A percentile compares a stretch with the other conserved stretches of the same genome.
Conservation (phyloP, 2,329 filamentous ascomycete genomes). For the Colletotrichum eremochloae region DNA sequence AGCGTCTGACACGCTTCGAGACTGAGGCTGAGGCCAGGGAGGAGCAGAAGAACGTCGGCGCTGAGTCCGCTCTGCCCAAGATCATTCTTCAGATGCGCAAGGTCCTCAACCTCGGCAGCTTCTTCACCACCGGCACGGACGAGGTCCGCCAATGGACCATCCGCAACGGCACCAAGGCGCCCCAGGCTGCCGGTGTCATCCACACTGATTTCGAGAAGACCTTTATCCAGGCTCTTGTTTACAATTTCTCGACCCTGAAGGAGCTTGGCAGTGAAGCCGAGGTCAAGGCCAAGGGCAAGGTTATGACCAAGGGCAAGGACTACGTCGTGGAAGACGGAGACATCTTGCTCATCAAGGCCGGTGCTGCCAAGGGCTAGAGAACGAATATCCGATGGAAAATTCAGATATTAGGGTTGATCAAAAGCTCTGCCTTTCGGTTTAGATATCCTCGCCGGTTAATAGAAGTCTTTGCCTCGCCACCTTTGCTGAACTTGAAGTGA, state of each 20-base stretch:
- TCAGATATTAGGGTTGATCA: constrained; percentile 39
- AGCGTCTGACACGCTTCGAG: constrained; percentile 86
- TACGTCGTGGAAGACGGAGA: constrained; percentile 90
- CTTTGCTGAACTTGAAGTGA: not conserved
- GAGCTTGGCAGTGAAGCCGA: constrained; percentile 90
- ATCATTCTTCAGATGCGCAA: constrained; percentile 94
- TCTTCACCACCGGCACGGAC: constrained; percentile 96
- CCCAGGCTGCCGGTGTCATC: constrained; percentile 96
- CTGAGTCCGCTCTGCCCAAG: constrained; percentile 92
- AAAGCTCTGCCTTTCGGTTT: constrained; percentile 43
- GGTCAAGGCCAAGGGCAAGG: constrained; percentile 93
- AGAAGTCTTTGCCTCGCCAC: constrained; percentile 20
- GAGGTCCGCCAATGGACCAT: constrained; percentile 99
- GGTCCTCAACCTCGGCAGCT: constrained; percentile 88
- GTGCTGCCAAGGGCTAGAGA: constrained; percentile 78
- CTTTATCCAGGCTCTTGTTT: constrained; percentile 96
- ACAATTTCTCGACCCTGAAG: constrained; percentile 86
- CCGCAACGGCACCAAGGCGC: constrained; percentile 95
- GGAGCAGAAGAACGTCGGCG: constrained; percentile 89
- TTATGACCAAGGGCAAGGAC: constrained; percentile 99
- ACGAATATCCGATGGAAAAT: constrained; percentile 41
- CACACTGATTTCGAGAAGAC: constrained; percentile 99
- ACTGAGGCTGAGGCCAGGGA: constrained; percentile 82
- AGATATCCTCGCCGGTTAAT: constrained; percentile 41
- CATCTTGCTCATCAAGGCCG: constrained; percentile 89